phyloP scores from a whole-genome alignment of 2,329 filamentous ascomycete genomes.

The Exophiala oligosperma region DNA sequence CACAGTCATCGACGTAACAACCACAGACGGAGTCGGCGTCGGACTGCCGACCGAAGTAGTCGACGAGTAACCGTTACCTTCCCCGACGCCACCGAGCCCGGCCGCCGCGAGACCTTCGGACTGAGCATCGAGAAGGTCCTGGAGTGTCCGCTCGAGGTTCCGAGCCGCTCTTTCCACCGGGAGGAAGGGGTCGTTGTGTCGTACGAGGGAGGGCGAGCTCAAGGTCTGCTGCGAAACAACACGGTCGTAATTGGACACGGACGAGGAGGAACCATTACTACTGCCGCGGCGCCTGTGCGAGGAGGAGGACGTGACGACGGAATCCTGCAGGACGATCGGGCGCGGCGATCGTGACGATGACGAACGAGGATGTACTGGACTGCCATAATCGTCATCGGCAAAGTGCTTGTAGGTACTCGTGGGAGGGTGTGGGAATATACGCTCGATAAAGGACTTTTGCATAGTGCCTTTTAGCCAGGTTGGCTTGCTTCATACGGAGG shows the following conservation, averaged over 20 bases:
- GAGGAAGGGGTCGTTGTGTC: constrained; percentile 44
- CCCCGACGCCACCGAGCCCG: constrained; percentile 40
- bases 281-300: neutral
- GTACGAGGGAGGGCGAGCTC: constrained; percentile 20
- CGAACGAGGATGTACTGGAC: constrained; percentile 5
- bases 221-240: constrained; percentile 8
- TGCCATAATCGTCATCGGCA: constrained; percentile 17
- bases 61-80: constrained; percentile 39
- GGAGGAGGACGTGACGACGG: neutral
- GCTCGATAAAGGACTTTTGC: constrained; percentile 30
- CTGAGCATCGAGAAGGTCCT: constrained; percentile 61
- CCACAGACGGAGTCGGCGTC: constrained; percentile 41
- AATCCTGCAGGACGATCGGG: constrained; percentile 19
- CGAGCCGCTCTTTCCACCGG: constrained; percentile 53
- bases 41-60: constrained; percentile 46
- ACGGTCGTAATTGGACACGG: neutral
- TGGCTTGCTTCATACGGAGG: neutral
- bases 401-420: constrained; percentile 17
- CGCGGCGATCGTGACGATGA: constrained; percentile 10
- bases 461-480: constrained; percentile 7
- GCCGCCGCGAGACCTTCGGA: constrained; percentile 56
- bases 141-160: constrained; percentile 58
- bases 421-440: constrained; percentile 26
- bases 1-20: constrained; percentile 24
- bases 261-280: neutral